Conservation (phyloP, 2,329 filamentous ascomycete species). For the Cladosporium sphaerospermum region DNA sequence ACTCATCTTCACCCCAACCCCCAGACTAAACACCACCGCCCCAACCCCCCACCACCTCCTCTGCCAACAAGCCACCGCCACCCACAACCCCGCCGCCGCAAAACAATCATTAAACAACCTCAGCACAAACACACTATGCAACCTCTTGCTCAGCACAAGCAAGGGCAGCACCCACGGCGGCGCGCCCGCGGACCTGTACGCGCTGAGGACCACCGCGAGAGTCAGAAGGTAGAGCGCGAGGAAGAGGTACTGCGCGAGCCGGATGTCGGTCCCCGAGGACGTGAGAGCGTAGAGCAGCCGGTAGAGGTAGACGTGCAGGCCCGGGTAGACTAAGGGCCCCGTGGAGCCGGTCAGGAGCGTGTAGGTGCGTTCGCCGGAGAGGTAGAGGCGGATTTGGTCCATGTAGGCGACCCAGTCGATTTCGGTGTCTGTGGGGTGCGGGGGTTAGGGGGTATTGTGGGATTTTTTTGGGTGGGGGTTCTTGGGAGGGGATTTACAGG, state of each 20-base stretch:
- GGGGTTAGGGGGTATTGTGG: neutral
- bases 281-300: slow-evolving; percentile 72
- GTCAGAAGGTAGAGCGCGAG: slow-evolving; percentile 70
- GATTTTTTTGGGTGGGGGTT: neutral
- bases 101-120: slow-evolving; percentile 95
- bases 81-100: slow-evolving; percentile 75
- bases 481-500: slow-evolving; percentile 55
- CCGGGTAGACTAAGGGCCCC: slow-evolving; percentile 91
- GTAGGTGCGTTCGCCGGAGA: slow-evolving; percentile 84
- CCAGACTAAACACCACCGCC: slow-evolving; percentile 66
- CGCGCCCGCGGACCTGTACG: slow-evolving; percentile 70
- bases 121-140: slow-evolving; percentile 90
- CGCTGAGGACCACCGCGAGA: slow-evolving; percentile 69
- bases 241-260: slow-evolving; percentile 79
- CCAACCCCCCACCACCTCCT: slow-evolving; percentile 66
- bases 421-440: slow-evolving; percentile 66
- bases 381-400: slow-evolving; percentile 77
- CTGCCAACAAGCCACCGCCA: slow-evolving; percentile 74
- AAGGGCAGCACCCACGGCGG: slow-evolving; percentile 85
- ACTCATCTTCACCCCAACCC: slow-evolving; percentile 93
- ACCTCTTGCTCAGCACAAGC: slow-evolving; percentile 78
- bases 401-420: slow-evolving; percentile 98
- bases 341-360: slow-evolving; percentile 78
- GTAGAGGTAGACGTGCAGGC: slow-evolving; percentile 89
- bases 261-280: slow-evolving; percentile 66